These are phyloP conservation scores for Macrocystidia cucumis DNA, from an alignment of 1,284 basidiomycete genomes.

Conservation along the genomic window DNA sequence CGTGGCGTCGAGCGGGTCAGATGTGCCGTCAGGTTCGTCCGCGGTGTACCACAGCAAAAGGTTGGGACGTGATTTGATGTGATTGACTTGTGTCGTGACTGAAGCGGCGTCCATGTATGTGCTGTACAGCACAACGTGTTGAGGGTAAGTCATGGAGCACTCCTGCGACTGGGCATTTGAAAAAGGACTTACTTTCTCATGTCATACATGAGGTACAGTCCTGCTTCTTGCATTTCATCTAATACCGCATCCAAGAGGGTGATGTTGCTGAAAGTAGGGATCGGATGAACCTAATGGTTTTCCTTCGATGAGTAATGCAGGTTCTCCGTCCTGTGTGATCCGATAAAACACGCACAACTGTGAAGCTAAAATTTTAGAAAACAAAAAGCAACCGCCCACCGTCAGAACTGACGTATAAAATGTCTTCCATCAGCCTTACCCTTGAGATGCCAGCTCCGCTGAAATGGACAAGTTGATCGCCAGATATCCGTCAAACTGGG, in stretches of 20 bases:
- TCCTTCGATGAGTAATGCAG: constrained; percentile 1
- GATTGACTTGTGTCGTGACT: constrained; percentile 59
- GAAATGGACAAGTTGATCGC: constrained; percentile 46
- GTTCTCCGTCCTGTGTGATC: too few species aligned
- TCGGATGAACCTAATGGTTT: constrained; percentile 42
- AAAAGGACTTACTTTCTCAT: constrained; percentile 55
- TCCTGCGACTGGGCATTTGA: neutral
- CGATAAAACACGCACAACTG: constrained; percentile 19
- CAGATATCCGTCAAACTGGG: constrained; percentile 54
- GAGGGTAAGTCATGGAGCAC: neutral
- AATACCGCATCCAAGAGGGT: constrained; percentile 49
- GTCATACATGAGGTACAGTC: constrained; percentile 72
- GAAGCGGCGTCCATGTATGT: constrained; percentile 57
- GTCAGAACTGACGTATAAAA: neutral
- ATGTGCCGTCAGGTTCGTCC: constrained; percentile 68
- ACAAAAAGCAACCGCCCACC: neutral
- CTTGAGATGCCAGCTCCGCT: constrained; percentile 50
- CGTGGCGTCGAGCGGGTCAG: constrained; percentile 59
- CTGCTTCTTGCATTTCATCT: constrained; percentile 64
- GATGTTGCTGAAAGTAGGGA: constrained; percentile 54
- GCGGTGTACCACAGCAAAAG: constrained; percentile 73
- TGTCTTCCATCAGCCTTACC: too few species aligned
- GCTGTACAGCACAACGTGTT: too few species aligned
- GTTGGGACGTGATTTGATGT: constrained; percentile 56
- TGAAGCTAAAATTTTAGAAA: constrained; percentile 15